Base-by-base conservation (phyloP, 331 rosid species). In the Saraca asoca region DNA sequence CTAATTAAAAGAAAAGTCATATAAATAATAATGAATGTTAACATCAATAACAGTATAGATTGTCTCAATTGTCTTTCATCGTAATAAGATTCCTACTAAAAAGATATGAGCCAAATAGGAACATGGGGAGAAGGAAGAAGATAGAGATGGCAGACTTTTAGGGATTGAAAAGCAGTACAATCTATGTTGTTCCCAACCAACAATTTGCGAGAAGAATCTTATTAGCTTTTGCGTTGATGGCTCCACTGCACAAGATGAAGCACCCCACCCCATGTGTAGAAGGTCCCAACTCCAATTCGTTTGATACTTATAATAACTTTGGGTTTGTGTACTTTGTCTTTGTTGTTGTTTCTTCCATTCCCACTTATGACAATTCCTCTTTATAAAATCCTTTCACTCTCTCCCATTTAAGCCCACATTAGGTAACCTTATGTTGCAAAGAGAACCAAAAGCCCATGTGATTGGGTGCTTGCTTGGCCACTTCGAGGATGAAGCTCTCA, bases 401-500 rank as follows among this genome's bases (percentile, higher is more conserved):
- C 51, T 69, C 56, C 63, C 74, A 70, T 53, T 69, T 56, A 24
- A 41, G 54, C 64, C 80, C 83, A 51, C 83, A 87, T 73, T 77
- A 73, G 77, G 77, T 76, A 78, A 69, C 76, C 76, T 68, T 71
- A 73, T 64, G 76, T 59, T 71, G 62, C 38, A 51, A 72, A 55
- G 69, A 66, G 68, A 67, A 70, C 71, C 85, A 90, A 74, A 81
- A 81, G 76, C 95, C 97, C 95, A 91, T 85, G 98, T 94, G 96
- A 90, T 78, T 51, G 37, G 80, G 83, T 81, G 86, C 72, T 45
- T 85, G 88, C 84, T 81, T 80, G 86, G 80, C 81, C 94, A 83
- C 86, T 65, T 51, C 53, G 68, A 75, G 80, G 63, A 63, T 63
- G 80, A 81, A 79, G 71, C 51, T 68, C 38, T 24, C 31, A 24